Conservation (phyloP, 2,329 filamentous ascomycete genomes). For the Dryadomyces quercus-mongolicae region DNA sequence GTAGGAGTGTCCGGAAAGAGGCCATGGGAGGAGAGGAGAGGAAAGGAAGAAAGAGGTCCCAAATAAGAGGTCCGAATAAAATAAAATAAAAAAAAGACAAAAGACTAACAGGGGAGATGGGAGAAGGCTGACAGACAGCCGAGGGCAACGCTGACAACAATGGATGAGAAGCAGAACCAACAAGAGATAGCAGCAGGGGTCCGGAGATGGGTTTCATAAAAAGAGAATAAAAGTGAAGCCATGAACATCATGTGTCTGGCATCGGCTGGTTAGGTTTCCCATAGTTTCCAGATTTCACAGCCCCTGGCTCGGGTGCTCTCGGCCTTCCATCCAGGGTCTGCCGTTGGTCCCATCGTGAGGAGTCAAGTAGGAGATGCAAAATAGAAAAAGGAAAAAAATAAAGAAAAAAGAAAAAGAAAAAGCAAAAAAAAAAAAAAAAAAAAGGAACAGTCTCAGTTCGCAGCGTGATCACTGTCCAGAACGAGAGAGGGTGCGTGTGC, state of each 20-base stretch:
- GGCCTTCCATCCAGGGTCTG: neutral
- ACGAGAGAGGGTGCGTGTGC: too few relatives aligned
- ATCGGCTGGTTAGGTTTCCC: neutral
- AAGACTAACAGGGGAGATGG: neutral
- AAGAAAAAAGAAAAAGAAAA: neutral
- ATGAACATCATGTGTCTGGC: neutral
- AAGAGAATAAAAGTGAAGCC: too few relatives aligned
- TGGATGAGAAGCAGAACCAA: too few relatives aligned
- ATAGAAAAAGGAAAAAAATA: neutral
- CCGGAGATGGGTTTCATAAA: too few relatives aligned
- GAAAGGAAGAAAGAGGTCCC: too few relatives aligned
- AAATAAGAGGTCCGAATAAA: too few relatives aligned
- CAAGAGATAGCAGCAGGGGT: too few relatives aligned
- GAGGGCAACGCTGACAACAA: too few relatives aligned
- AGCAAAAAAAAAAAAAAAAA: too few relatives aligned
- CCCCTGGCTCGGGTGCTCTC: neutral
- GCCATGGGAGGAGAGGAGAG: neutral
- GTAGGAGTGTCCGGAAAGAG: conserved; percentile 9
- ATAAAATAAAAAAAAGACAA: neutral
- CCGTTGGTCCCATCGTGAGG: neutral
- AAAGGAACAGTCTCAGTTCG: neutral
- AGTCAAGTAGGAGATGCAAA: neutral
- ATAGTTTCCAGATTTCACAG: neutral
- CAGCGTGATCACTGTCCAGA: neutral
- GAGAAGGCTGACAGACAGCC: neutral